Conservation (phyloP, 2,329 filamentous ascomycete species). For the Pseudogymnoascus sp. region DNA sequence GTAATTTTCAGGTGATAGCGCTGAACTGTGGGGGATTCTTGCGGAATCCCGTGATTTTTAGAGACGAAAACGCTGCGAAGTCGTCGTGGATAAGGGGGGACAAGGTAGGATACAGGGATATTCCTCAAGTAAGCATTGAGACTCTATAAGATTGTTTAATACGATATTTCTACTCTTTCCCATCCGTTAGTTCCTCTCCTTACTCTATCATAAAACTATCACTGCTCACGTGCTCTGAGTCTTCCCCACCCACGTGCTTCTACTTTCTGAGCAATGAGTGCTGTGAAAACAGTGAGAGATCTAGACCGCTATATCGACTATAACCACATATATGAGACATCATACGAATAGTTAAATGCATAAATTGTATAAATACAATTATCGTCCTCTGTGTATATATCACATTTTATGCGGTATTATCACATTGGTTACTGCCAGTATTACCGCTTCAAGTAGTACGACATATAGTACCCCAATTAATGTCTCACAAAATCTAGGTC, state of each 20-base stretch:
- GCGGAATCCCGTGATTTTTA: background rate
- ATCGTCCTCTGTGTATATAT: background rate
- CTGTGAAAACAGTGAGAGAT: background rate
- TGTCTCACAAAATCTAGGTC: background rate
- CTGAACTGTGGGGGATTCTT: background rate
- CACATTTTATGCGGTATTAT: background rate
- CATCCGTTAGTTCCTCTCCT: background rate
- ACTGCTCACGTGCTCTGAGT: background rate
- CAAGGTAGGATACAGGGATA: background rate
- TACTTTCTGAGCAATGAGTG: background rate
- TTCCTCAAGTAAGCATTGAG: background rate
- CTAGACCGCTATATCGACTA: background rate
- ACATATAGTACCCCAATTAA: background rate
- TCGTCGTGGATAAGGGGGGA: background rate
- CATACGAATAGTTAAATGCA: background rate
- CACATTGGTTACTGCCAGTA: background rate
- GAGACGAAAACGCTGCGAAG: too few species aligned
- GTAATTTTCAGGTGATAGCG: background rate
- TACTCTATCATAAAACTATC: background rate
- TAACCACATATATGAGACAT: background rate
- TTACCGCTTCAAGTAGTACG: background rate
- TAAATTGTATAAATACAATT: background rate
- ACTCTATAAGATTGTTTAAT: background rate
- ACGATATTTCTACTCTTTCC: too few species aligned
- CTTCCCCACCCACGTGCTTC: background rate